phyloP scores from a whole-genome alignment of 2,329 filamentous ascomycete genomes.

The Chaetomium strumarium region DNA sequence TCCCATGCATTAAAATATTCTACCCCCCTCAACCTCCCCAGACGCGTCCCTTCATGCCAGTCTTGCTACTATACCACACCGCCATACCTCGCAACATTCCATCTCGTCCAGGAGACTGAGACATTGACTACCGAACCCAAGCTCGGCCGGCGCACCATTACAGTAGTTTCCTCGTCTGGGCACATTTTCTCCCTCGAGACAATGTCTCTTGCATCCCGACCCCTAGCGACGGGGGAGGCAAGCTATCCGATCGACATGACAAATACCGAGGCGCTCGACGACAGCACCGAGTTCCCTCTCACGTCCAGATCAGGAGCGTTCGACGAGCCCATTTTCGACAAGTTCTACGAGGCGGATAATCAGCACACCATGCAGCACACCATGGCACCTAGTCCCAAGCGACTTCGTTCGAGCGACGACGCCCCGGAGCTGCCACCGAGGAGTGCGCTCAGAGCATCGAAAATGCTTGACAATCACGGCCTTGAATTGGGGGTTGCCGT shows the following conservation, averaged over 20 bases:
- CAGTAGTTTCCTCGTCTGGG: neutral
- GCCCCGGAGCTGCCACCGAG: slow-evolving; percentile 44
- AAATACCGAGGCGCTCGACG: slow-evolving; percentile 11
- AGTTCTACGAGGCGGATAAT: slow-evolving; percentile 22
- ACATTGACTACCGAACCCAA: neutral
- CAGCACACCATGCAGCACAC: slow-evolving; percentile 19
- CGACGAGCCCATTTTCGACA: slow-evolving; percentile 21
- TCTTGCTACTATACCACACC: neutral
- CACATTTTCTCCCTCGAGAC: slow-evolving; percentile 8
- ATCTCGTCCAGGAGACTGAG: slow-evolving; percentile 11
- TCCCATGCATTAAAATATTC: slow-evolving; percentile 11
- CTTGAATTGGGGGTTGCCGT: slow-evolving; percentile 31
- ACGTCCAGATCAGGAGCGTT: slow-evolving; percentile 10
- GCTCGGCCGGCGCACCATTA: too few relatives aligned
- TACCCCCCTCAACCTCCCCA: slow-evolving; percentile 6
- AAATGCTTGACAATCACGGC: slow-evolving; percentile 35
- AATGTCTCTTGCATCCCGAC: slow-evolving; percentile 20
- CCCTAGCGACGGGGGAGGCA: slow-evolving; percentile 12
- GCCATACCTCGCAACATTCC: slow-evolving; percentile 1
- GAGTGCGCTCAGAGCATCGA: slow-evolving; percentile 45
- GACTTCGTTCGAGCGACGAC: slow-evolving; percentile 1
- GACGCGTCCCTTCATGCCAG: slow-evolving; percentile 12
- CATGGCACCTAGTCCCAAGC: slow-evolving; percentile 17
- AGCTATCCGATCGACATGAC: slow-evolving; percentile 8
- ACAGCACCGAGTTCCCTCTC: slow-evolving; percentile 8